phyloP scores from a whole-genome alignment of 805 yeast species.

The Yamadazyma nakazawae region DNA sequence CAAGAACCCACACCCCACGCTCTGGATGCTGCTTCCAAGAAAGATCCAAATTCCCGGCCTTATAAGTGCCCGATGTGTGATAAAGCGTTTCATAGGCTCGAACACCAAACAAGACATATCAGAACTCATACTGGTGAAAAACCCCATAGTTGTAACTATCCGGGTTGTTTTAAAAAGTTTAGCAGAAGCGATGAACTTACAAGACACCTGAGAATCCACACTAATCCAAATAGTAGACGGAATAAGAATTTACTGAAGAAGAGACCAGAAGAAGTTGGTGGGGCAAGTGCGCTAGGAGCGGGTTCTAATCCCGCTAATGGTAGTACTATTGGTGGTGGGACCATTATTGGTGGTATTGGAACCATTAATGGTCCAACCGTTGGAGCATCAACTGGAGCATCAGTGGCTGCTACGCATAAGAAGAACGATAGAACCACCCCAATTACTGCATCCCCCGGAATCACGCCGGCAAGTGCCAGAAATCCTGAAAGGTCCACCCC shows the following conservation, averaged over 20 bases:
- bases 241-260: conserved; percentile 42
- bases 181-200: conserved; percentile 73
- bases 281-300: neutral
- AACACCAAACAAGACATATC: conserved; percentile 76
- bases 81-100: conserved; percentile 71
- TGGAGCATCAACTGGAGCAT: neutral
- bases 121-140: conserved; percentile 81
- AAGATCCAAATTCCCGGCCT: conserved; percentile 44
- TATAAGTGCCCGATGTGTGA: conserved; percentile 73
- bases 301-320: neutral
- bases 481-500: neutral
- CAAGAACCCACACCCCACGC: conserved; percentile 4
- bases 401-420: neutral
- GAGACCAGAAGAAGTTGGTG: neutral
- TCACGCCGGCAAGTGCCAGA: neutral
- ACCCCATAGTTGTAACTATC: conserved; percentile 72
- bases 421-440: neutral
- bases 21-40: conserved; percentile 10
- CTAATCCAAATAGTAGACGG: conserved; percentile 64
- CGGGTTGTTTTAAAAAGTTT: conserved; percentile 66
- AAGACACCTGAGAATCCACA: conserved; percentile 69
- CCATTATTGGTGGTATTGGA: neutral
- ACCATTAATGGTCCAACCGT: too few relatives aligned
- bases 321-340: neutral
- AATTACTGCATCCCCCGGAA: neutral